Conservation (phyloP, 768 basidiomycete species). For the Gloeostereum incarnatum region DNA sequence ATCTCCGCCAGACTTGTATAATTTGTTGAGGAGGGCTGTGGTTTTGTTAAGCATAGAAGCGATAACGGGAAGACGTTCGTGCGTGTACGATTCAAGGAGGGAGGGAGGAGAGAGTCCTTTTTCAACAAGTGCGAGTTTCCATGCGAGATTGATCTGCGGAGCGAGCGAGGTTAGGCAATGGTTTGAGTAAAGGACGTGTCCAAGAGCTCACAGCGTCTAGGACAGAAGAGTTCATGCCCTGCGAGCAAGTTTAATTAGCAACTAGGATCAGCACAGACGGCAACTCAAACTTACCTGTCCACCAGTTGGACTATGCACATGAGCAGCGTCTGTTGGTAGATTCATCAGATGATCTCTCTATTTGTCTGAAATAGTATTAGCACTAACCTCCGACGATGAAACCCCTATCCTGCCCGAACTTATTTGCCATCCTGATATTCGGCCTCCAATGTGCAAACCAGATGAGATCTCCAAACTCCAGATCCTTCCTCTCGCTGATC, state of each 20-base stretch:
- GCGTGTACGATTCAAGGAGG: slow-evolving; percentile 15
- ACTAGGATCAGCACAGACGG: background rate
- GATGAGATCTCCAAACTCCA: slow-evolving; percentile 4
- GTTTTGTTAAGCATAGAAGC: slow-evolving; percentile 18
- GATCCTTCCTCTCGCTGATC: slow-evolving; percentile 3
- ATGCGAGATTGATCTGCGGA: slow-evolving; percentile 17
- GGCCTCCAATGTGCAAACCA: slow-evolving; percentile 5
- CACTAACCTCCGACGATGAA: slow-evolving; percentile 14
- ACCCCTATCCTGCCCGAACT: slow-evolving; percentile 10
- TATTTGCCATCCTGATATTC: slow-evolving; percentile 14
- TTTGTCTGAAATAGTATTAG: background rate
- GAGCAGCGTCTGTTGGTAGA: slow-evolving; percentile 11
- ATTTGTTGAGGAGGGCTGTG: slow-evolving; percentile 9
- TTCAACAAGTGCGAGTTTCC: slow-evolving; percentile 19
- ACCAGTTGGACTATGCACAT: slow-evolving; percentile 12
- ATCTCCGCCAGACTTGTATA: background rate
- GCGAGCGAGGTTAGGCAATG: background rate
- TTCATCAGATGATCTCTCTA: background rate
- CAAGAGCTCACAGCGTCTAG: slow-evolving; percentile 14
- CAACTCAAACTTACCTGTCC: slow-evolving; percentile 5
- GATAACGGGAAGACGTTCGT: slow-evolving; percentile 20
- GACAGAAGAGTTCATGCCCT: slow-evolving; percentile 15
- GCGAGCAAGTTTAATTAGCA: slow-evolving; percentile 3
- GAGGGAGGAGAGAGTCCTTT: slow-evolving; percentile 10
- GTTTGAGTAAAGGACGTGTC: background rate